phyloP scores from a whole-genome alignment of 1,284 basidiomycete genomes.

The Waitea zeae region DNA sequence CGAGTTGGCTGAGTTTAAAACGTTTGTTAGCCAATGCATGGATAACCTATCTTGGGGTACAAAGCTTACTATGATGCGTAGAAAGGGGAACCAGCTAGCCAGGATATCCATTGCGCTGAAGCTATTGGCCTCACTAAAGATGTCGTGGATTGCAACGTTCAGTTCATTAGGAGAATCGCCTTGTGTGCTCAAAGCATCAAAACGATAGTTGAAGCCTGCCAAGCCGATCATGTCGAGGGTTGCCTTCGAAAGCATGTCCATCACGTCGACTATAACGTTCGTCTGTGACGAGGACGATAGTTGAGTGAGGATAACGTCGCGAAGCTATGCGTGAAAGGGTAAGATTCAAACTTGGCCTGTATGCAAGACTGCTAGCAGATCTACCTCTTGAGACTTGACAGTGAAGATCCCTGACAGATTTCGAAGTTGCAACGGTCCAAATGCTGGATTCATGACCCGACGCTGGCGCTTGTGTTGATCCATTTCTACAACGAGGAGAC shows the following conservation, averaged over 20 bases:
- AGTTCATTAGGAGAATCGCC: slow-evolving; percentile 23
- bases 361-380: not conserved
- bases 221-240: slow-evolving; percentile 35
- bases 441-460: slow-evolving; percentile 34
- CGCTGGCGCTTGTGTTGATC: slow-evolving; percentile 3
- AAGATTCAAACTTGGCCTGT: not conserved
- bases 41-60: not conserved
- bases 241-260: slow-evolving; percentile 21
- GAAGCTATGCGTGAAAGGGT: not conserved
- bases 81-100: not conserved
- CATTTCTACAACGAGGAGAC: slow-evolving; percentile 22
- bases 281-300: too few relatives aligned
- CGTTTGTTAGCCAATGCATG: not conserved
- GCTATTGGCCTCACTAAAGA: slow-evolving; percentile 17
- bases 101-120: slow-evolving; percentile 13
- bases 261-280: slow-evolving; percentile 21
- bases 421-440: slow-evolving; percentile 34
- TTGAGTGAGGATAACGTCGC: slow-evolving; percentile 9
- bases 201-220: slow-evolving; percentile 50
- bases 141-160: slow-evolving; percentile 24
- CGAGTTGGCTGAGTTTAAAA: not conserved
- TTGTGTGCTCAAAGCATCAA: slow-evolving; percentile 27
- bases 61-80: not conserved
- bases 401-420: slow-evolving; percentile 36
- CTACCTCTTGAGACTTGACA: slow-evolving; percentile 29